Evolutionary conservation across 2,329 filamentous ascomycete genomes (phyloP), one percentile per base, ranked within the genome.

Genomic region (Aspergillus sp.): DNA sequence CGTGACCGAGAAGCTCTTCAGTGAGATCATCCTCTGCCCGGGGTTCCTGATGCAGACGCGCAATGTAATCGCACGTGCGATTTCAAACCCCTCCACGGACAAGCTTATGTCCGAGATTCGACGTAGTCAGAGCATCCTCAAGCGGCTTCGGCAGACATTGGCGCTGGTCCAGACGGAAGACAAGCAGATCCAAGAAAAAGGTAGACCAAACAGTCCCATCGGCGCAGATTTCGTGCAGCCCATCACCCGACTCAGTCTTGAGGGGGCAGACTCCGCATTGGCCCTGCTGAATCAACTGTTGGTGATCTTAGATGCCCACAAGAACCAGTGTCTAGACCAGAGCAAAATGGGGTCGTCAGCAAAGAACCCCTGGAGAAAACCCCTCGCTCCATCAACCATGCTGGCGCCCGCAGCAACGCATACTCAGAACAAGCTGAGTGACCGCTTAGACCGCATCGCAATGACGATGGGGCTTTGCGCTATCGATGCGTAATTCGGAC

Each of bases 1-100:
- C 17, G 47, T 62, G n/a, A 53, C 57, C 13, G 62, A 64, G 9
- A 52, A 51, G 16, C 52, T 54, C 4, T 63, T 63, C 34, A 50
- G 54, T 17, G 62, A 64, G 20, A 54, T 60, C 17, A 49, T 55
- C 3, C 53, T 50, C 13, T 60, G 59, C n/a, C 59, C 60, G 2
- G 59, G 62, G 2, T 53, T 61, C 34, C 45, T 61, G 13, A 49
- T 40, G 6, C 55, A 46, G 10, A 58, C 59, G 7, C 54, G 55
- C 13, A 47, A 49, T 3, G 9, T 61, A 10, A 48, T 62, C 14
- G n/a, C 34, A 23, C 14, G 21, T 17, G 42, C 41, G 19, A 14
- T 3, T 14, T 16, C 46, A 32, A 43, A 48, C 16, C n/a, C n/a
- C 5, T 38, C 40, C 7, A 23, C 45, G 32, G 52, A 53, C 1